Evolutionary conservation across 2,329 filamentous ascomycete species (phyloP).

Genomic region (Dothistroma pini): DNA sequence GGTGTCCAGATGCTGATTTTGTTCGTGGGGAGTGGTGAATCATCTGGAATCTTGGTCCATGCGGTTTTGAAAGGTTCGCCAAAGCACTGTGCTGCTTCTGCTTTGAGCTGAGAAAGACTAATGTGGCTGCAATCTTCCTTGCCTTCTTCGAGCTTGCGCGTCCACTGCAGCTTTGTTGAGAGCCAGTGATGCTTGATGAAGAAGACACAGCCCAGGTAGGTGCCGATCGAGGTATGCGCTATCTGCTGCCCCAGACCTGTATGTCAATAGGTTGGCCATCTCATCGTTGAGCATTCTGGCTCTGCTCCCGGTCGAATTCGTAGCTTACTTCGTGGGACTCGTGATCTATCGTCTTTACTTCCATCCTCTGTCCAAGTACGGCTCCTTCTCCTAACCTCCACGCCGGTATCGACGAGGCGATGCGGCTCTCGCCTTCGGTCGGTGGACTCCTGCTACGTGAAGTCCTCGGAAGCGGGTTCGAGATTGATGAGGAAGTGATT

Average conservation of each 20-base stretch:
- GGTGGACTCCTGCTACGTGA: constrained; percentile 36
- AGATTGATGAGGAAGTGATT: constrained; percentile 37
- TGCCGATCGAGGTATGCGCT: neutral
- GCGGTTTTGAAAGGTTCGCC: constrained; percentile 10
- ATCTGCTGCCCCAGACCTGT: neutral
- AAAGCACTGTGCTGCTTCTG: constrained; percentile 4
- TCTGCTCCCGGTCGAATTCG: constrained; percentile 11
- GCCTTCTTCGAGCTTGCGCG: constrained; percentile 2
- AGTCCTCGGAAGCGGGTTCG: constrained; percentile 30
- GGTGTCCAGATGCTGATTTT: constrained; percentile 10
- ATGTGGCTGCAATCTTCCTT: neutral
- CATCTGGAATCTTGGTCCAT: constrained; percentile 9
- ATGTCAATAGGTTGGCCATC: neutral
- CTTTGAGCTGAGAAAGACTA: constrained; percentile 3
- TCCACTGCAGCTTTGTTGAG: constrained; percentile 9
- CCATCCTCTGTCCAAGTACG: constrained; percentile 42
- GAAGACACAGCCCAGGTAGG: neutral
- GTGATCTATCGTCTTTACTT: constrained; percentile 40
- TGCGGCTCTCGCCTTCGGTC: constrained; percentile 47
- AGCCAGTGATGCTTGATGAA: neutral
- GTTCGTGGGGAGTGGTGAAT: neutral
- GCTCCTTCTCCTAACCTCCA: constrained; percentile 41
- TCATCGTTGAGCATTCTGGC: constrained; percentile 9
- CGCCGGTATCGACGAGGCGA: constrained; percentile 47
- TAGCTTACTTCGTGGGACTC: constrained; percentile 11